phyloP scores from a whole-genome alignment of 2,329 filamentous ascomycete species.

The Epichloe bromicola region DNA sequence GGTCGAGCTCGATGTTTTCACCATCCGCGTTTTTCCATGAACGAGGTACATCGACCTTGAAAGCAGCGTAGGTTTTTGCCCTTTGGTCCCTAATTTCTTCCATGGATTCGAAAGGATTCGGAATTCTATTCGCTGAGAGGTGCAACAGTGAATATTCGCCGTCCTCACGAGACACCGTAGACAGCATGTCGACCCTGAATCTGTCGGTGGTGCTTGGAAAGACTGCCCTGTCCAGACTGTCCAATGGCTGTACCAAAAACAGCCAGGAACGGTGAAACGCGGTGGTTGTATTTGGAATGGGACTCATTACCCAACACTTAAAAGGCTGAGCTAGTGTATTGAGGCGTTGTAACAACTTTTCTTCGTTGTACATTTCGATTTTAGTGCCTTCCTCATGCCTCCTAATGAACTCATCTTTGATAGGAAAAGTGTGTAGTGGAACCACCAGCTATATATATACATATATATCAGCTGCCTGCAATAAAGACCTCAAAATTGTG shows the following conservation, averaged over 20 bases:
- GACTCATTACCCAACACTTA: slow-evolving; percentile 18
- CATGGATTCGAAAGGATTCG: slow-evolving; percentile 19
- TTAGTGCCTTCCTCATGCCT: slow-evolving; percentile 19
- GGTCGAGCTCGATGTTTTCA: slow-evolving; percentile 23
- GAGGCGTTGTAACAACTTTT: slow-evolving; percentile 11
- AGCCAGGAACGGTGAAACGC: slow-evolving; percentile 21
- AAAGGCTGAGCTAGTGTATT: slow-evolving; percentile 13
- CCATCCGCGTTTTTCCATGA: slow-evolving; percentile 16
- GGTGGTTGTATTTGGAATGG: slow-evolving; percentile 16
- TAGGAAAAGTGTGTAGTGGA: slow-evolving; percentile 11
- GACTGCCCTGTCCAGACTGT: slow-evolving; percentile 5
- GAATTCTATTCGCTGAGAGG: slow-evolving; percentile 14
- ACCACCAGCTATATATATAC: neutral
- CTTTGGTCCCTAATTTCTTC: slow-evolving; percentile 1
- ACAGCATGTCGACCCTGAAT: slow-evolving; percentile 17
- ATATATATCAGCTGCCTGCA: neutral
- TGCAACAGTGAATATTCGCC: slow-evolving; percentile 14
- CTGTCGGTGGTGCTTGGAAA: slow-evolving; percentile 17
- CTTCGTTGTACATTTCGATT: slow-evolving; percentile 23
- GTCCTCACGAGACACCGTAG: slow-evolving; percentile 8
- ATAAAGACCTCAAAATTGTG: neutral
- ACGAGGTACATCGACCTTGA: slow-evolving; percentile 21
- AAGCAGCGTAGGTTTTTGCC: slow-evolving; percentile 16
- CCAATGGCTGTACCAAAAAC: slow-evolving; percentile 16
- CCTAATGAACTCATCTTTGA: slow-evolving; percentile 13